These are phyloP conservation scores for Myxozyma udenii DNA, from an alignment of 805 yeast species.

Conservation along the genomic window DNA sequence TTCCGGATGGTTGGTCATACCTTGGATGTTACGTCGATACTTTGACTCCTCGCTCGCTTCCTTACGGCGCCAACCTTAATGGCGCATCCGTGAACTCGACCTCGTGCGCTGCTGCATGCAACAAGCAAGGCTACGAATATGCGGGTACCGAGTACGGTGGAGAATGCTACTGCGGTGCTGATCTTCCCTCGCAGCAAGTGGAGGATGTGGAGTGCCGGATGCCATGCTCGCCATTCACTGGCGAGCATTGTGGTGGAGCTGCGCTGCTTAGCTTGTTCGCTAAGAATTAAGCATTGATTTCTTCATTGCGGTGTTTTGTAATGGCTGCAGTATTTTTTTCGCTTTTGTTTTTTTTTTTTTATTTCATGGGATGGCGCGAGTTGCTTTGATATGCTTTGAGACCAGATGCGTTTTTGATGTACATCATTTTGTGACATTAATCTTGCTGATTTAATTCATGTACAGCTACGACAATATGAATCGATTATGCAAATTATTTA, in stretches of 20 bases:
- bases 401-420: background rate
- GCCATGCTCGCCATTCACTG: background rate
- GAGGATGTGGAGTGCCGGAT: background rate
- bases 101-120: background rate
- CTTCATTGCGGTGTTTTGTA: too few species aligned
- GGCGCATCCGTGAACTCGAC: background rate
- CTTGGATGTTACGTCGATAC: background rate
- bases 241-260: background rate
- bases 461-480: background rate
- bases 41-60: background rate
- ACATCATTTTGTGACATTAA: background rate
- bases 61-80: background rate
- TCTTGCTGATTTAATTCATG: background rate
- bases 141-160: constrained; percentile 5
- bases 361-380: background rate
- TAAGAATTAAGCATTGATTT: too few species aligned
- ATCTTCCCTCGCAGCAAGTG: background rate
- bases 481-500: too few species aligned
- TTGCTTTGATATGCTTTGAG: background rate
- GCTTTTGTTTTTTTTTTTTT: too few species aligned
- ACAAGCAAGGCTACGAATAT: background rate
- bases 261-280: background rate
- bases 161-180: constrained; percentile 3
- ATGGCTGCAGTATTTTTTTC: background rate
- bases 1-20: background rate